Base-by-base conservation (phyloP, 176 grass and related monocot species). In the Pontederia crassipes region DNA sequence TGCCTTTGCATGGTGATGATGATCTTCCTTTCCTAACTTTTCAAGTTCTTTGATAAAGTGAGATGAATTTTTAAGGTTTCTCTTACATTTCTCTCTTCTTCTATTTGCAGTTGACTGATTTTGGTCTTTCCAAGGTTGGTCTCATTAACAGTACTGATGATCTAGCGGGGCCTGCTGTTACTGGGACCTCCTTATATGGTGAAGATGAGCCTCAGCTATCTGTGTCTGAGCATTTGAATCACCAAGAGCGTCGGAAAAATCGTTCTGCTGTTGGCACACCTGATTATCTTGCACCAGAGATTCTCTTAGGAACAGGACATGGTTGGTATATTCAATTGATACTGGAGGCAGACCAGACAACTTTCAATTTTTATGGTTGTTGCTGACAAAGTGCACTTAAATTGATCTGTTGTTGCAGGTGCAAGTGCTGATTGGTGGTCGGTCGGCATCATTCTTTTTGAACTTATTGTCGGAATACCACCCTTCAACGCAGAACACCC, bases 381-480 rank as follows among this genome's bases (percentile, higher is more conserved):
- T 78, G 61, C 16, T 62, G 45, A 64, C 59, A 57, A 57, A 8
- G 28, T 63, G 15, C 48, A 75, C 56, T 11, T n/a, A 67, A 13
- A 28, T 74, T 55, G 29, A 61, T 87, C 76, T 28, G 45, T 67
- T 66, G 45, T 50, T 72, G 17, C 80, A 98, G 94, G 88, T 88
- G 75, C 82, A 69, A 98, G 94, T 81, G 94, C 94, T 26, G 94
- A 98, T 98, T 98, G 94, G 94, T 98, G 94, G 94, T 98, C 94
- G 50, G 88, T 98, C 66, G 94, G 94, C 67, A 82, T 93, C 29
- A 93, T 98, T 82, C 85, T 98, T 65, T 98, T 98, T 79, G 94
- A 98, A 69, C 78, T 98, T 45, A 88, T 98, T 83, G 94, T 98
- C 74, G 94, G 94, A 69, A 89, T 98, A 81, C 94, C 94, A 72